These are phyloP conservation scores for Austroboletus olivaceoglutinosus DNA, from an alignment of 1,284 basidiomycete genomes.

Conservation along the genomic window DNA sequence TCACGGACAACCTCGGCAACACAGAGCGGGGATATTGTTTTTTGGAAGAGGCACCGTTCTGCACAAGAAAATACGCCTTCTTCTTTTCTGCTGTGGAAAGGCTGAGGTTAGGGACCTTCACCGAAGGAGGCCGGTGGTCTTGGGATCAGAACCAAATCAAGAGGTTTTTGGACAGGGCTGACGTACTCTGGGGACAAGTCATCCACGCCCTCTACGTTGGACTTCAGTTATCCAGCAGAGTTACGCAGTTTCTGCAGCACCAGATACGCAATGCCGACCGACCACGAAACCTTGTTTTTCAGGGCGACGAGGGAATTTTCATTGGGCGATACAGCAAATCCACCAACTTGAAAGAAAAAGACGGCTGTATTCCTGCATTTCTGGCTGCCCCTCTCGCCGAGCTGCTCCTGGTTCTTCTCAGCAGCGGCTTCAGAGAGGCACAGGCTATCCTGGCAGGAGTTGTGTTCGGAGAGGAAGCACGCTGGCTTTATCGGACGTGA, in stretches of 20 bases:
- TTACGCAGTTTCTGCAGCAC: neutral
- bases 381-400: neutral
- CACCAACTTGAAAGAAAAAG: neutral
- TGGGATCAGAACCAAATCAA: too few species aligned
- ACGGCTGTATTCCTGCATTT: conserved; percentile 8
- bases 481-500: conserved; percentile 3
- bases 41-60: too few species aligned
- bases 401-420: conserved; percentile 3
- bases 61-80: too few species aligned
- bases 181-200: conserved; percentile 2
- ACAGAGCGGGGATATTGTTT: too few species aligned
- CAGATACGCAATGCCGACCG: conserved; percentile 4
- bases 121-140: too few species aligned
- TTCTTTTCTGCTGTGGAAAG: too few species aligned
- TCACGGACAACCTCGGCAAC: too few species aligned
- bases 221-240: neutral
- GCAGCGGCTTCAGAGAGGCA: conserved; percentile 4
- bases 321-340: conserved; percentile 6
- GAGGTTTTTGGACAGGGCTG: too few species aligned
- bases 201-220: neutral
- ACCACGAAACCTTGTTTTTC: conserved; percentile 1
- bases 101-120: too few species aligned
- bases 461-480: neutral
- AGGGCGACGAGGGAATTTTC: conserved; percentile 2
- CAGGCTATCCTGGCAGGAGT: conserved; percentile 6